Conservation (phyloP, 805 yeast genomes). For the Torulaspora indica region DNA sequence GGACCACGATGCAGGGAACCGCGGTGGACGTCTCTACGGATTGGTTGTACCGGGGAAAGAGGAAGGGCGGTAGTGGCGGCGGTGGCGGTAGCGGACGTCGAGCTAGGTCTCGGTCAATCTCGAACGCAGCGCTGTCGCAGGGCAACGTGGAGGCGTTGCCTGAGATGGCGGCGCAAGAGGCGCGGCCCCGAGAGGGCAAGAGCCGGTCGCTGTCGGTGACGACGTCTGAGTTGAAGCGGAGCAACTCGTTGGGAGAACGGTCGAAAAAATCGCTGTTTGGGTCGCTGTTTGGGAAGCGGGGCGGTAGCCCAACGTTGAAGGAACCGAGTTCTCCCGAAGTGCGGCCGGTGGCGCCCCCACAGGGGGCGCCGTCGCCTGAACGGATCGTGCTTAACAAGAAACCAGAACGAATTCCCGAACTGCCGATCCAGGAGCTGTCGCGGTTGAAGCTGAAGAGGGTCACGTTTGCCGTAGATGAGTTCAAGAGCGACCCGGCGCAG, state of each 20-base stretch:
- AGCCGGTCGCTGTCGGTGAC: constrained; percentile 17
- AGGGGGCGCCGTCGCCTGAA: constrained; percentile 14
- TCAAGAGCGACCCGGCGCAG: constrained; percentile 82
- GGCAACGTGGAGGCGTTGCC: not conserved
- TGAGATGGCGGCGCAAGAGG: not conserved
- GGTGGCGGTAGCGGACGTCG: constrained; percentile 6
- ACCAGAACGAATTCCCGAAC: constrained; percentile 34
- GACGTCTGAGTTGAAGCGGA: constrained; percentile 15
- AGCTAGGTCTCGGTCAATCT: constrained; percentile 26
- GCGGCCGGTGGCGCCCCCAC: constrained; percentile 17
- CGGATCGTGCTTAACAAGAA: constrained; percentile 44
- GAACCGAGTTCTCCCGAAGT: constrained; percentile 21
- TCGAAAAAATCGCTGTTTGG: constrained; percentile 30
- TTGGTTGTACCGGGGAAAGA: constrained; percentile 80
- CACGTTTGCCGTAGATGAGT: constrained; percentile 68
- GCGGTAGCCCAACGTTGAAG: constrained; percentile 8
- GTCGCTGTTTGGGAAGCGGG: constrained; percentile 27
- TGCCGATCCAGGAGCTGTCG: constrained; percentile 33
- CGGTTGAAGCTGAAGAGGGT: constrained; percentile 53
- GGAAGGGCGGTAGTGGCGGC: constrained; percentile 25
- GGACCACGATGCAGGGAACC: constrained; percentile 1
- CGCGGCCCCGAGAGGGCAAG: not conserved
- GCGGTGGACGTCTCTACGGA: constrained; percentile 64
- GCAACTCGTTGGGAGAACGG: constrained; percentile 24
- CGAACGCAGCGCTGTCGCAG: constrained; percentile 15